phyloP scores from a whole-genome alignment of 2,329 filamentous ascomycete genomes.

The Nigrospora osmanthi region DNA sequence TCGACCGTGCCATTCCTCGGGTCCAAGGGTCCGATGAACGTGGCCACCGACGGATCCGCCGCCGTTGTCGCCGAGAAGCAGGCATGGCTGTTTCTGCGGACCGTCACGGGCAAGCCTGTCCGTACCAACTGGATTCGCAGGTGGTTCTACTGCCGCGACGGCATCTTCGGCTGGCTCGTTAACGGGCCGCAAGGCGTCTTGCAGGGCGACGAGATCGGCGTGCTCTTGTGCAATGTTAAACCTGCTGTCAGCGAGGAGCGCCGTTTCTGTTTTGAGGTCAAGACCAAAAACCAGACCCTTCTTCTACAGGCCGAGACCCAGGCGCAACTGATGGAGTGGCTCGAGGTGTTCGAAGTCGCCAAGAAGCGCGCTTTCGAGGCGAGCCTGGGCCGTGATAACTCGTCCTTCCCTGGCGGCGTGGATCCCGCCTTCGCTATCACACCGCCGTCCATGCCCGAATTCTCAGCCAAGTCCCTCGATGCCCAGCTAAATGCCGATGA shows the following conservation, averaged over 20 bases:
- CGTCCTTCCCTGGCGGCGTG: slow-evolving; percentile 36
- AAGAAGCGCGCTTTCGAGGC: slow-evolving; percentile 87
- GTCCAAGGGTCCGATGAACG: slow-evolving; percentile 56
- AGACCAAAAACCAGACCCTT: slow-evolving; percentile 89
- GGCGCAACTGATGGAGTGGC: slow-evolving; percentile 85
- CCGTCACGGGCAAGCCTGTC: slow-evolving; percentile 78
- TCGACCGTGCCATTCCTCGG: slow-evolving; percentile 86
- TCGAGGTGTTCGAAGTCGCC: slow-evolving; percentile 85
- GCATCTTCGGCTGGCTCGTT: slow-evolving; percentile 91
- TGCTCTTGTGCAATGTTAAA: slow-evolving; percentile 86
- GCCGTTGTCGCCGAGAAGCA: slow-evolving; percentile 69
- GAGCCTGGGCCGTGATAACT: slow-evolving; percentile 45
- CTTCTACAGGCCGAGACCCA: slow-evolving; percentile 92
- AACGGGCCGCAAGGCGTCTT: slow-evolving; percentile 81
- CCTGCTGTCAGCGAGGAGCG: slow-evolving; percentile 88
- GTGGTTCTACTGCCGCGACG: slow-evolving; percentile 94
- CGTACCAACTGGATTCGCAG: slow-evolving; percentile 82
- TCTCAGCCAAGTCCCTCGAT: slow-evolving; percentile 72
- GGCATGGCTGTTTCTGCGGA: slow-evolving; percentile 84
- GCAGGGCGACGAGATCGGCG: slow-evolving; percentile 92
- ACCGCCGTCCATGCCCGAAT: slow-evolving; percentile 79
- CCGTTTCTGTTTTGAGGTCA: slow-evolving; percentile 95
- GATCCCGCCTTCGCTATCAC: slow-evolving; percentile 89
- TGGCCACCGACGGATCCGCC: slow-evolving; percentile 46
- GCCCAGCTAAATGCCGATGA: slow-evolving; percentile 41